A percentile compares a stretch with the other conserved stretches of the same genome.
Evolutionary conservation across 2,329 filamentous ascomycete genomes (phyloP).

Genomic region (Dryadomyces quercus-mongolicae): DNA sequence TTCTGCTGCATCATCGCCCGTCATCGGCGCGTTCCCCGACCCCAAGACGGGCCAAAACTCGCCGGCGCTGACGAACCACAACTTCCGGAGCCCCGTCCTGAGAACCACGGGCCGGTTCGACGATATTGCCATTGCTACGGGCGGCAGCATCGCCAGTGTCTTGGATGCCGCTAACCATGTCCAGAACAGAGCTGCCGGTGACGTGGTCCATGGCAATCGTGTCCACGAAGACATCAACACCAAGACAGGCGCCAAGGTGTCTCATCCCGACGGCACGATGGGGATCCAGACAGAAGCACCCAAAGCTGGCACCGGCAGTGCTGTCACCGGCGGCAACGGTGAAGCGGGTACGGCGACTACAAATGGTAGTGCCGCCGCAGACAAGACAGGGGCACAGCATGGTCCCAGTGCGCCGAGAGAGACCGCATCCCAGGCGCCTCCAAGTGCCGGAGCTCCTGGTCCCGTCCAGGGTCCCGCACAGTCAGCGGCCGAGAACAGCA

Average conservation of each 20-base stretch:
- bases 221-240: background rate
- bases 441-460: background rate
- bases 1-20: constrained; percentile 62
- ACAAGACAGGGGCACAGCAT: background rate
- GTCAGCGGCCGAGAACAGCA: constrained; percentile 34
- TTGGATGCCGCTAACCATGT: background rate
- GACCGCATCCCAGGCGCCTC: background rate
- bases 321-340: background rate
- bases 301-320: background rate
- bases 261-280: too few species aligned
- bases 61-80: constrained; percentile 39
- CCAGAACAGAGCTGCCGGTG: too few species aligned
- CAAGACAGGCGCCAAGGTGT: background rate
- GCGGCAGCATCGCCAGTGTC: background rate
- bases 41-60: constrained; percentile 39
- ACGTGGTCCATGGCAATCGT: background rate
- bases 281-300: too few species aligned
- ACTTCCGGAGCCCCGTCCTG: background rate
- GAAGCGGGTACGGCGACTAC: background rate
- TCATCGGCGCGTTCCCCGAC: constrained; percentile 58
- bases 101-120: background rate
- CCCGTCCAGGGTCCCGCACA: too few species aligned
- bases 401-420: background rate
- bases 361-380: background rate
- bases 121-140: background rate